phyloP scores from a whole-genome alignment of 306 rosid genomes.

The Castanospermum australe region DNA sequence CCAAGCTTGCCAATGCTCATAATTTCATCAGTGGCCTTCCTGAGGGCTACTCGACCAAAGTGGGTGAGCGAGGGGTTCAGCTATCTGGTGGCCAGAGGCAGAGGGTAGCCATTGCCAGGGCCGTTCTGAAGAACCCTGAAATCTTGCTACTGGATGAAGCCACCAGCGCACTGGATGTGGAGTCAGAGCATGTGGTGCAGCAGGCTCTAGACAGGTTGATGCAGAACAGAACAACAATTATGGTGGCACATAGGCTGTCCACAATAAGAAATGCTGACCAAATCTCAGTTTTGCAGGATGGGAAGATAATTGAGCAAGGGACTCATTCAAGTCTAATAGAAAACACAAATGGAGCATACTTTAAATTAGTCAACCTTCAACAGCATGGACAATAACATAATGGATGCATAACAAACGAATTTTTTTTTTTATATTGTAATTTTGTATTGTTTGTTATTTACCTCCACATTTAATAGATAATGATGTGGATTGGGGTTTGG shows the following conservation, averaged over 20 bases:
- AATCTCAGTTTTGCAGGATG: slow-evolving; percentile 64
- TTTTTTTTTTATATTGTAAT: neutral
- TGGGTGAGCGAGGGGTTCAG: slow-evolving; percentile 90
- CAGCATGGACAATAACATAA: slow-evolving; percentile 39
- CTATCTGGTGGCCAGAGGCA: slow-evolving; percentile 93
- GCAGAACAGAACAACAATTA: slow-evolving; percentile 66
- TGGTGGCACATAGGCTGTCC: slow-evolving; percentile 71
- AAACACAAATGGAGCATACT: slow-evolving; percentile 67
- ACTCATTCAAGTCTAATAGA: slow-evolving; percentile 50
- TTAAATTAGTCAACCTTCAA: slow-evolving; percentile 75
- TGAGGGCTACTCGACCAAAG: slow-evolving; percentile 83
- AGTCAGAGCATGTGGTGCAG: slow-evolving; percentile 73
- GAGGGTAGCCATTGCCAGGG: slow-evolving; percentile 85
- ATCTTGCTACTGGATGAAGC: slow-evolving; percentile 85
- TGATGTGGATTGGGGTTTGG: neutral
- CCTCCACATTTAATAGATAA: neutral
- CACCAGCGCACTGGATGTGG: slow-evolving; percentile 81
- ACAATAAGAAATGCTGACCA: slow-evolving; percentile 64
- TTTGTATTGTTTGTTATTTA: neutral
- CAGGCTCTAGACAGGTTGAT: slow-evolving; percentile 80
- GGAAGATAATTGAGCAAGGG: slow-evolving; percentile 74
- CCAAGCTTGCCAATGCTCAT: slow-evolving; percentile 83
- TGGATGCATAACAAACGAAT: neutral
- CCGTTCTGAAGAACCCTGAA: slow-evolving; percentile 73
- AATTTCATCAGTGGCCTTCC: slow-evolving; percentile 76